Evolutionary conservation across 2,329 filamentous ascomycete genomes (phyloP), one percentile per base, ranked within the genome.

Genomic region (Apiospora aurea): DNA sequence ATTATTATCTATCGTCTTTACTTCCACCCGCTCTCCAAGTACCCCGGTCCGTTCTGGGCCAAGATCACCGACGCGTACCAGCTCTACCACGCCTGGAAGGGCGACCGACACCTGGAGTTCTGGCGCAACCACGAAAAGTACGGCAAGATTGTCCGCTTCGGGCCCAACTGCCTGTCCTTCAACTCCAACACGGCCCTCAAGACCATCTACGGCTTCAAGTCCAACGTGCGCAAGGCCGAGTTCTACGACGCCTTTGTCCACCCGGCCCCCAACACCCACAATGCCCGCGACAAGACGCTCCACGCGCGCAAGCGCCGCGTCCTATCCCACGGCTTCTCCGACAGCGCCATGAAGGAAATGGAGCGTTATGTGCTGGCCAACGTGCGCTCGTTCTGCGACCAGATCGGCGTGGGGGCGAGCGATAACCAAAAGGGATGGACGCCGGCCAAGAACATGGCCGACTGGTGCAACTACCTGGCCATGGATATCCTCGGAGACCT

Each of bases 221-320:
- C 88, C 79, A 91, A 91, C 73, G 89, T 92, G 43, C 84, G 87
- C 81, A 94, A 94, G 82, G 87, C 91, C 53, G 87, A 91, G 75
- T 94, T 94, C 83, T 94, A 94, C 83, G 88, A 92, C 75, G 91
- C 90, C 53, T 94, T 93, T 79, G 90, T 91, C 1, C 90, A 92
- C 71, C 92, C 91, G 21, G 88, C 90, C 1, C 88, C 90, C 76
- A 94, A 93, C 82, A 93, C 92, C 1, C 92, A 94, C 83, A 93
- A 92, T 82, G 87, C 86, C 1, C 91, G 93, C 70, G 90, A 93
- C 78, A 93, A 92, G 82, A 82, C 85, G 0, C 83, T 89, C 57
- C 92, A 94, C 79, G 91, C 91, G 43, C 89, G 92, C 70, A 94
- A 94, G 85, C 85, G 92, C 51, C 87, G 91, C 38, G 91, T 93